Evolutionary conservation across 2,329 filamentous ascomycete species (phyloP).

Genomic region (Diaporthe caulivora): DNA sequence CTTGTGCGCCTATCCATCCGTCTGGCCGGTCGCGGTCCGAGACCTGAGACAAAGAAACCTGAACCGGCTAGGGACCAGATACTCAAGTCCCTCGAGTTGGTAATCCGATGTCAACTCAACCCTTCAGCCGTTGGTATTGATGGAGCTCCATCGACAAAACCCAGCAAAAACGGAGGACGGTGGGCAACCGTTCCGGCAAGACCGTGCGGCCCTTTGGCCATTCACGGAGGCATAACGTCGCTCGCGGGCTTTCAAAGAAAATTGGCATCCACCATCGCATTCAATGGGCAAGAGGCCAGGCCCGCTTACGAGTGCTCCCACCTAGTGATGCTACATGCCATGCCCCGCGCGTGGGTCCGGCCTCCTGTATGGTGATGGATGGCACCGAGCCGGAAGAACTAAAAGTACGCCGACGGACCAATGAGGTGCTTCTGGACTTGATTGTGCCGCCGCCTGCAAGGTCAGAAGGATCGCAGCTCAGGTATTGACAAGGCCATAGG

Average conservation of each 20-base stretch:
- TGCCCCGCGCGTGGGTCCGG: neutral
- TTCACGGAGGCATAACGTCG: neutral
- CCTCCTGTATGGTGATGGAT: neutral
- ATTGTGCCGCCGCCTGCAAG: neutral
- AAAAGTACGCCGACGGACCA: neutral
- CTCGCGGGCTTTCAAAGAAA: neutral
- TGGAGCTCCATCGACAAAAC: neutral
- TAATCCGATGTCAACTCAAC: neutral
- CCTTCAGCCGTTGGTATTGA: neutral
- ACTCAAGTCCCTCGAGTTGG: neutral
- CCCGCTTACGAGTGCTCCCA: neutral
- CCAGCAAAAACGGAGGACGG: neutral
- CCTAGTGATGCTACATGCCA: neutral
- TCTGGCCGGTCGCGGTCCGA: neutral
- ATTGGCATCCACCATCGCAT: neutral
- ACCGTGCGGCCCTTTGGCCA: constrained; percentile 3
- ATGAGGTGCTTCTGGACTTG: neutral
- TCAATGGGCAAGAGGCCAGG: neutral
- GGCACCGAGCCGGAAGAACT: neutral
- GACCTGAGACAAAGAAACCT: constrained; percentile 20
- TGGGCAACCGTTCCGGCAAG: neutral
- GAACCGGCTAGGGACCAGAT: neutral
- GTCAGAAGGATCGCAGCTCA: neutral
- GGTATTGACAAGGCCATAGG: neutral
- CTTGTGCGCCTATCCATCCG: neutral